Evolutionary conservation across 2,329 filamentous ascomycete species (phyloP).

Genomic region (Fusarium xylarioides): DNA sequence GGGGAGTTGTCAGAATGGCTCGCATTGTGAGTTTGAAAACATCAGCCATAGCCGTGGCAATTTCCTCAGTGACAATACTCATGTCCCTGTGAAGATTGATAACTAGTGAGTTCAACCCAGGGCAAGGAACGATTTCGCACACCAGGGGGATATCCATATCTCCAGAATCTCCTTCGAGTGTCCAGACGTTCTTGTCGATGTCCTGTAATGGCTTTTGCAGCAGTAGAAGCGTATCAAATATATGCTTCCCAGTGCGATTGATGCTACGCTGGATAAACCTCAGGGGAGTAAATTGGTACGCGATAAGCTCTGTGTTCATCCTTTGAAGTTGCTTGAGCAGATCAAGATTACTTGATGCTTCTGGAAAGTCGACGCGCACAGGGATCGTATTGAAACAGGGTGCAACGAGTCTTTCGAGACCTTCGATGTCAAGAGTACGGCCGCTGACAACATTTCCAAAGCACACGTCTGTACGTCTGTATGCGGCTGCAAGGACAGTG

Average conservation of each 20-base stretch:
- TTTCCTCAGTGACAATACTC: constrained; percentile 48
- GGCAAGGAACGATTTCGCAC: constrained; percentile 74
- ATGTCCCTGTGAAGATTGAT: constrained; percentile 71
- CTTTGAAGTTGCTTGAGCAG: constrained; percentile 69
- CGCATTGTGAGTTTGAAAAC: constrained; percentile 45
- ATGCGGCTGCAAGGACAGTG: constrained; percentile 65
- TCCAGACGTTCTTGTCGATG: constrained; percentile 66
- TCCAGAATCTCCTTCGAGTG: constrained; percentile 63
- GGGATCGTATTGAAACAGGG: constrained; percentile 94
- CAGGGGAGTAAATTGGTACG: constrained; percentile 79
- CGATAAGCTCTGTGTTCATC: constrained; percentile 68
- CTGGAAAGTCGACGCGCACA: constrained; percentile 65
- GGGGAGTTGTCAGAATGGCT: constrained; percentile 41
- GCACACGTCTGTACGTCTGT: constrained; percentile 72
- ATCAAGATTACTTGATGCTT: constrained; percentile 60
- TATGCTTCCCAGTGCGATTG: constrained; percentile 54
- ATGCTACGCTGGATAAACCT: constrained; percentile 71
- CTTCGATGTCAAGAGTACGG: constrained; percentile 71
- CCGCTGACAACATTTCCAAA: constrained; percentile 90
- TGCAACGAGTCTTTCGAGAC: constrained; percentile 77
- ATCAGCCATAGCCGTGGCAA: constrained; percentile 43
- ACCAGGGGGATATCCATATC: constrained; percentile 81
- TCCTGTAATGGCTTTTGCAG: constrained; percentile 73
- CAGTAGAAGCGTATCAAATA: constrained; percentile 86
- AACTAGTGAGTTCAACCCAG: constrained; percentile 59